phyloP scores from a whole-genome alignment of 352 stramenopile species.

The Phytophthora boehmeriae region DNA sequence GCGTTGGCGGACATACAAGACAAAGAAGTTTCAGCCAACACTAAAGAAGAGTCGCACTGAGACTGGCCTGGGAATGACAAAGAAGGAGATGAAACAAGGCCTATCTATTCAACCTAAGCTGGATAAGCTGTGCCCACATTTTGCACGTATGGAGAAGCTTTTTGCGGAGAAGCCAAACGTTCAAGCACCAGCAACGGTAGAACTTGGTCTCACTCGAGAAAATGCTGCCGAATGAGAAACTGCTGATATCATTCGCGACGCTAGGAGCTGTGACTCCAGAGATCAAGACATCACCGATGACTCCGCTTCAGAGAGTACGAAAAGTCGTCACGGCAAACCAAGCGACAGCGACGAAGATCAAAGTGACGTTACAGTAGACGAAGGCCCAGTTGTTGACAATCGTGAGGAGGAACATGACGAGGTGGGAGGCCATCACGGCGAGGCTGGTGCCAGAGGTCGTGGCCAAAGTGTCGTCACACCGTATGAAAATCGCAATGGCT shows the following conservation, averaged over 20 bases:
- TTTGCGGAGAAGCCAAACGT: not conserved
- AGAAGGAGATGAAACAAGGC: not conserved
- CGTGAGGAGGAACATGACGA: not conserved
- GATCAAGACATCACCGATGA: not conserved
- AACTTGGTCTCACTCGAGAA: not conserved
- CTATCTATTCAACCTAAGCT: not conserved
- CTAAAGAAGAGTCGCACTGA: not conserved
- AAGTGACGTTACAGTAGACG: not conserved
- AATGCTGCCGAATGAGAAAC: not conserved
- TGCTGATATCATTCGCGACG: not conserved
- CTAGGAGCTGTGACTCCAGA: not conserved
- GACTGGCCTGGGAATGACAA: not conserved
- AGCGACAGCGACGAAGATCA: not conserved
- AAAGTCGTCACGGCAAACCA: too few species aligned
- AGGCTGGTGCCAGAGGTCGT: not conserved
- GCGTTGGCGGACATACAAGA: not conserved
- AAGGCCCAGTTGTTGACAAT: not conserved
- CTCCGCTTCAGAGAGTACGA: not conserved
- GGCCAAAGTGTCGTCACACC: too few species aligned
- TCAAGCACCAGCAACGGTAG: not conserved
- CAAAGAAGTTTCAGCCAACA: not conserved
- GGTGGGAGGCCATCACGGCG: not conserved
- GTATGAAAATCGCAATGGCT: not conserved
- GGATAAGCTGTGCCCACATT: not conserved
- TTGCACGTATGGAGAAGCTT: conserved; percentile 1